Conservation (phyloP, 768 basidiomycete genomes). For the Boletus eberwhitei region DNA sequence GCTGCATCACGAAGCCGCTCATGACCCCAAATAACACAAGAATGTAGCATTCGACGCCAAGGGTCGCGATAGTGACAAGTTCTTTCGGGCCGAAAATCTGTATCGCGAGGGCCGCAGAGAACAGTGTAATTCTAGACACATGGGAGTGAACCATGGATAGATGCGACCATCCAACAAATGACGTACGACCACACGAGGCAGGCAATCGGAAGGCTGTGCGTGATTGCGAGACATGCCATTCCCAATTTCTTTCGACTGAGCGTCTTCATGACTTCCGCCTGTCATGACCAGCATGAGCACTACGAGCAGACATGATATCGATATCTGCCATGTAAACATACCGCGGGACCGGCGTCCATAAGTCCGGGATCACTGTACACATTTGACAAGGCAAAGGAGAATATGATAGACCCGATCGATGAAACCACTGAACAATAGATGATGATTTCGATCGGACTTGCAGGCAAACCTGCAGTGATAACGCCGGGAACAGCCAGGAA, state of each 20-base stretch:
- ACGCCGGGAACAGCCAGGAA: conserved; percentile 13
- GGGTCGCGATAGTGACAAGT: not conserved
- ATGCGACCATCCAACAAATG: not conserved
- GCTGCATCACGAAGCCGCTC: not conserved
- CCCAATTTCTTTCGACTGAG: conserved; percentile 1
- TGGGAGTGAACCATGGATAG: not conserved
- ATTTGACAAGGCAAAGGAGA: conserved; percentile 5
- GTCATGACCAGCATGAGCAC: not conserved
- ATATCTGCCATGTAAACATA: not conserved
- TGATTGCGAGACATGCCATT: conserved; percentile 8
- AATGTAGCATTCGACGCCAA: conserved; percentile 5
- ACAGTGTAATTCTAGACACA: conserved; percentile 5
- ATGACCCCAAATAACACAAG: not conserved
- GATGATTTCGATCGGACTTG: not conserved
- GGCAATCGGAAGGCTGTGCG: conserved; percentile 13
- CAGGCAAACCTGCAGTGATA: not conserved
- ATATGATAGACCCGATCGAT: conserved; percentile 10
- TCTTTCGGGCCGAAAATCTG: conserved; percentile 8
- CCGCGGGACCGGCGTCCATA: not conserved
- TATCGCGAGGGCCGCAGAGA: conserved; percentile 1
- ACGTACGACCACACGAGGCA: conserved; percentile 14
- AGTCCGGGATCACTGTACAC: conserved; percentile 11
- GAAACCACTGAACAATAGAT: conserved; percentile 11
- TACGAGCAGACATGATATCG: not conserved
- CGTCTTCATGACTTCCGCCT: conserved; percentile 3